Evolutionary conservation across 305 asterid genomes (phyloP), one percentile per base, ranked within the genome.

Genomic region (Fraxinus paxiana): DNA sequence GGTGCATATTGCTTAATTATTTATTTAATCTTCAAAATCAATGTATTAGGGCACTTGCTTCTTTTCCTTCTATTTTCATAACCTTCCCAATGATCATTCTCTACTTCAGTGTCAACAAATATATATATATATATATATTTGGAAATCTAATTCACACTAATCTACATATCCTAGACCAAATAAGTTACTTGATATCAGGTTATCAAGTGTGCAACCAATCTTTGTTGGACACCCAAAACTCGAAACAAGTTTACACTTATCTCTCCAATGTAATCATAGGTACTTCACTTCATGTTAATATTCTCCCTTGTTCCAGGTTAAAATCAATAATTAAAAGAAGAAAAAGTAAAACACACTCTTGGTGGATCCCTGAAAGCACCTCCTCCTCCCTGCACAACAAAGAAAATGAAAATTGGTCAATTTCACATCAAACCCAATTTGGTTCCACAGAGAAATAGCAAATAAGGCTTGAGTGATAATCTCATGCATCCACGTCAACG

Each of bases 371-470:
- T 83, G 76, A 15, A 82, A 82, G 88, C 83, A 86, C 89, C 79
- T 81, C 85, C 92, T 96, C 89, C 80, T 78, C 86, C 92, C 97
- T 91, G 93, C 88, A 85, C 51, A 77, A 67, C 46, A 87, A 81
- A 80, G 35, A 37, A 22, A 79, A 72, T 13, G 74, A 81, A 51
- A 33, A 76, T 24, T 88, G 71, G 46, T 75, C 65, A 38, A 75
- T 46, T 82, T 20, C 34, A 69, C 13, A 78, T 38, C 56, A 80
- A 74, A 41, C 54, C 43, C 51, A 72, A 61, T 20, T 12, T 67
- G 38, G 74, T 65, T 59, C 51, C 20, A 37, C 41, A 54, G 13
- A 22, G 35, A 65, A 22, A 65, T 24, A 9, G 15, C 35, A 7
- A 65, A 26, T 65, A 65, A 12, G 30, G 35, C 73, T 65, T 17